These are phyloP conservation scores for Amanita thiersii DNA, from an alignment of 768 basidiomycete genomes.

Conservation along the genomic window DNA sequence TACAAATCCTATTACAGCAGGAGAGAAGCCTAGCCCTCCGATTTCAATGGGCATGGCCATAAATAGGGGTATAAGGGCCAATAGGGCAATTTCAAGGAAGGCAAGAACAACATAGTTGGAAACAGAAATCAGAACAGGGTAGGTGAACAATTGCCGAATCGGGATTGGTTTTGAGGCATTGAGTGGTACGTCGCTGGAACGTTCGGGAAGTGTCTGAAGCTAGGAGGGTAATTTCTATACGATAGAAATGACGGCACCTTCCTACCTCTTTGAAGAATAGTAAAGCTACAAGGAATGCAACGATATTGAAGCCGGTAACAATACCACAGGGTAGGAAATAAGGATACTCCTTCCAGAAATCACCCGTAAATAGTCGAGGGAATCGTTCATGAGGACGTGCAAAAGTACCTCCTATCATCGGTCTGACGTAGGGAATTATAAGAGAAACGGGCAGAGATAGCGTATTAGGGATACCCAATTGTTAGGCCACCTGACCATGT, in stretches of 20 bases:
- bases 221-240: conserved; percentile 15
- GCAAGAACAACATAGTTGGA: conserved; percentile 59
- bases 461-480: conserved; percentile 12
- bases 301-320: conserved; percentile 45
- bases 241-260: no score
- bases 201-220: not conserved
- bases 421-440: conserved; percentile 26
- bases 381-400: conserved; percentile 46
- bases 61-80: conserved; percentile 62
- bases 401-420: conserved; percentile 50
- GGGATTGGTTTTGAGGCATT: not conserved
- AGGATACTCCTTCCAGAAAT: conserved; percentile 44
- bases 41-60: conserved; percentile 56
- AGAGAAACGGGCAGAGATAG: not conserved
- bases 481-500: conserved; percentile 32
- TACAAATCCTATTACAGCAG: conserved; percentile 56
- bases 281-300: conserved; percentile 43
- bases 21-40: conserved; percentile 62
- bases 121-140: conserved; percentile 52
- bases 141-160: conserved; percentile 31
- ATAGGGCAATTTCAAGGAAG: conserved; percentile 56
- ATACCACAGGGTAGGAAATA: conserved; percentile 67
- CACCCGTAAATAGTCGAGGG: conserved; percentile 35
- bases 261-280: conserved; percentile 48
- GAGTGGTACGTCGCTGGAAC: not conserved